Evolutionary conservation across 805 yeast genomes (phyloP), one percentile per base, ranked within the genome.

Genomic region (Candida nonsorbophila): DNA sequence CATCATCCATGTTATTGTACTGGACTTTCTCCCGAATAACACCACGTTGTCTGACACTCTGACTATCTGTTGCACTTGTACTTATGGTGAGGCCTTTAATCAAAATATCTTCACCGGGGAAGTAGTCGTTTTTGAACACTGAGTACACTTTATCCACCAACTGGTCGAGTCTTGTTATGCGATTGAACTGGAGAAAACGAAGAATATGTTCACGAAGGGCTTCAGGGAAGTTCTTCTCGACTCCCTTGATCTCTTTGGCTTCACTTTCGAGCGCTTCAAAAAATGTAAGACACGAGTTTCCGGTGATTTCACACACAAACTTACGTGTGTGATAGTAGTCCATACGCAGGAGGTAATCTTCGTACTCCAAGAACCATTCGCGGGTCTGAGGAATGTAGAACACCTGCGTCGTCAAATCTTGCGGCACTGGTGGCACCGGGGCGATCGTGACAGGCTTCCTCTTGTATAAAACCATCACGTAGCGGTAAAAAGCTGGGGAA

Each of bases 251-350:
- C 45, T 47, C 76, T 33, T 47, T 54, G 27, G 36, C 70, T 58
- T 90, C 98, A 35, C 83, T 77, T 30, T 77, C 75, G 25, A 75
- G 67, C 0, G 97, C 98, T 47, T 92, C 94, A 52, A 88, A 88
- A 52, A 74, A 92, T 1, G 96, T 85, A 34, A 90, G 68, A 45
- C 94, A 82, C 11, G 96, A 81, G 46, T 86, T 84, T 9, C 98
- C 98, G 1, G 97, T 85, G 27, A 90, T 82, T 57, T 92, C 98
- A 61, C 97, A 92, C 8, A 87, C 92, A 58, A 92, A 92, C 52
- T 85, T 84, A 42, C 77, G 77, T 28, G 73, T 67, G 36, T 70
- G 70, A 53, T 83, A 84, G 55, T 80, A 83, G 51, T 83, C 86
- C 65, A 83, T 58, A 32, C 90, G 60, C 14, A 58, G 58, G 27